Evolutionary conservation across 2,329 filamentous ascomycete species (phyloP).

Genomic region (Cladophialophora yegresii): DNA sequence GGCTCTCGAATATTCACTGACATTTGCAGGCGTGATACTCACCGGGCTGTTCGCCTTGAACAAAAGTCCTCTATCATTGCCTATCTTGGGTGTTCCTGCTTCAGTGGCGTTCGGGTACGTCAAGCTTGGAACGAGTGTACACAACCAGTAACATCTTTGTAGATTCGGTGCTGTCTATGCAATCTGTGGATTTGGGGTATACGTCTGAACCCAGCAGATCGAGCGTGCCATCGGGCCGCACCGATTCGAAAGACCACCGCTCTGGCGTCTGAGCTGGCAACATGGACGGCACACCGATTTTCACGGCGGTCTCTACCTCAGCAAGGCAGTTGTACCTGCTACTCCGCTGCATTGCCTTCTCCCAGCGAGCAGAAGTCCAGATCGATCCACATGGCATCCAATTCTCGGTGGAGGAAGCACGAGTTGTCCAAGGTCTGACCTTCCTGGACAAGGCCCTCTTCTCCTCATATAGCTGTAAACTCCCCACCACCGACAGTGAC

Average conservation of each 20-base stretch:
- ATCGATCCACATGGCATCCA: conserved; percentile 82
- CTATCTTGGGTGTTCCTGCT: conserved; percentile 78
- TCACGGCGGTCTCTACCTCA: conserved; percentile 63
- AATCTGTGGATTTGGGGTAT: conserved; percentile 98
- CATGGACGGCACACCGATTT: conserved; percentile 49
- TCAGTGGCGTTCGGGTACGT: conserved; percentile 86
- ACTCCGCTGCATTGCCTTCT: conserved; percentile 64
- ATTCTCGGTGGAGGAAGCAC: conserved; percentile 83
- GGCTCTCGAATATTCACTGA: conserved; percentile 62
- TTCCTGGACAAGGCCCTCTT: conserved; percentile 90
- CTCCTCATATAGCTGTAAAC: conserved; percentile 74
- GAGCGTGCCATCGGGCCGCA: neutral
- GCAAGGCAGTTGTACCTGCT: conserved; percentile 62
- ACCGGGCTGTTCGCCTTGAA: conserved; percentile 30
- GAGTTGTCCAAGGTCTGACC: conserved; percentile 85
- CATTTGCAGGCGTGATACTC: conserved; percentile 48
- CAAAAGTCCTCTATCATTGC: conserved; percentile 77
- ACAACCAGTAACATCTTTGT: conserved; percentile 20
- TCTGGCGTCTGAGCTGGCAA: neutral
- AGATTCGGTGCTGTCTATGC: conserved; percentile 96
- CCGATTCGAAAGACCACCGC: neutral
- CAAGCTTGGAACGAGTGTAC: conserved; percentile 2
- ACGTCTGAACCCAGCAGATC: conserved; percentile 66
- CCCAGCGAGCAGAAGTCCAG: conserved; percentile 64
- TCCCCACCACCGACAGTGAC: conserved; percentile 43